phyloP scores from a whole-genome alignment of 83 land plant species.

The Diphasiastrum complanatum region DNA sequence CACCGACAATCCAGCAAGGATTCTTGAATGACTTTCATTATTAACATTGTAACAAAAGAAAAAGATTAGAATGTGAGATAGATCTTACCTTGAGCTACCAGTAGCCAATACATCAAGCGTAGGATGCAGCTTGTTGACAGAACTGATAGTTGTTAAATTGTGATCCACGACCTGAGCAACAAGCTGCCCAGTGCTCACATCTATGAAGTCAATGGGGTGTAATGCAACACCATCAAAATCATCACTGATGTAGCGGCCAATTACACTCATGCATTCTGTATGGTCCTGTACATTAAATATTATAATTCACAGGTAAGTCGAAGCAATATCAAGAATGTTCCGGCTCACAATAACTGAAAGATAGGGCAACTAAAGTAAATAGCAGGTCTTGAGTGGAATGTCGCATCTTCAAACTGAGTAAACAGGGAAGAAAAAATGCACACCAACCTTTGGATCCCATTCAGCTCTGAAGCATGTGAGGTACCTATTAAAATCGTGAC shows the following conservation, averaged over 20 bases:
- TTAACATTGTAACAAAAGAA: not conserved
- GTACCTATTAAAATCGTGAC: slow-evolving; percentile 95
- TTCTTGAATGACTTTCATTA: not conserved
- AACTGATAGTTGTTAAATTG: slow-evolving; percentile 71
- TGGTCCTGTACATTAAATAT: slow-evolving; percentile 53
- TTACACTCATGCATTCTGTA: slow-evolving; percentile 69
- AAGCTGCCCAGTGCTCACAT: slow-evolving; percentile 71
- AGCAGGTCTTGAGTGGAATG: not conserved
- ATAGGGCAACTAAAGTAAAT: not conserved
- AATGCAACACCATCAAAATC: slow-evolving; percentile 77
- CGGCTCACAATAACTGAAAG: not conserved
- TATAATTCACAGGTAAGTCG: not conserved
- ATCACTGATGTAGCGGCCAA: slow-evolving; percentile 95
- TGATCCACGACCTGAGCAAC: slow-evolving; percentile 83
- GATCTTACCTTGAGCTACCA: slow-evolving; percentile 76
- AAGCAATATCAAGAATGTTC: not conserved
- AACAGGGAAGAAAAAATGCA: not conserved
- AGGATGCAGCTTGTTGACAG: slow-evolving; percentile 96
- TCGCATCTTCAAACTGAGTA: not conserved
- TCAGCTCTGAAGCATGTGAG: slow-evolving; percentile 83
- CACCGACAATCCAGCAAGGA: not conserved
- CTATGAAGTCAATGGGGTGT: slow-evolving; percentile 97
- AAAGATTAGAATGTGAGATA: not conserved
- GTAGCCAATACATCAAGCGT: slow-evolving; percentile 79
- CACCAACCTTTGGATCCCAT: slow-evolving; percentile 91